Base-by-base conservation (phyloP, 2,329 filamentous ascomycete species). In the Neurospora sp. region DNA sequence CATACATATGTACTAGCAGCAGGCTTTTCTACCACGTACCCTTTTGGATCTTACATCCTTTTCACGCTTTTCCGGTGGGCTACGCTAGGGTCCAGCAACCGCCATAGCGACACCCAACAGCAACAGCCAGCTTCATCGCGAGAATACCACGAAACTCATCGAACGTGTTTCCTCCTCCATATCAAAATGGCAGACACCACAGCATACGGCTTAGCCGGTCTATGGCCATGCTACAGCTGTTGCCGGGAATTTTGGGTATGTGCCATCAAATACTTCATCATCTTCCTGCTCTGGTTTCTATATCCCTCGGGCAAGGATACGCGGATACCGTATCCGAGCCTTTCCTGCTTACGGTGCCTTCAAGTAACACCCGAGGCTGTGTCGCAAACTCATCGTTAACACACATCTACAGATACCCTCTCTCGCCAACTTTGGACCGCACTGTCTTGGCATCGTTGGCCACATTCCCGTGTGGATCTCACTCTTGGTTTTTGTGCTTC, bases 201-300 rank as follows among this genome's bases (percentile, higher is more conserved):
- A 65, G 10, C 41, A 66, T 28, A 52, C 67, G 36, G 69, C 69
- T 19, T 70, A 71, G 71, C 66, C 52, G 15, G 33, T 5, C 38
- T 74, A 10, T 75, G 76, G 76, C 78, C 78, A 17, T 79, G 78
- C 69, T 78, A 76, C 68, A 76, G 75, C 28, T 79, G 78, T 72
- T 79, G 78, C 70, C 72, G 69, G 62, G 41, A 75, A 66, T 70
- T 78, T 38, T 78, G 77, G 78, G 78, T 78, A 73, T 28, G 77
- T 74, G 11, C 3, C 52, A 8, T 12, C 52, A n/a, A 17, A 36
- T 17, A 36, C 8, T 62, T 62, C 28, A 2, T 62, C 52, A 4
- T n/a, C 23, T 36, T 62, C 15, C 28, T 36, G 23, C 52, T 36
- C 52, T 62, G 52, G 28, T 33, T 36, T 33, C 15, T 2, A 62